Evolutionary conservation across 106 monocot genomes (phyloP).

Genomic region (Gastrodia elata): DNA sequence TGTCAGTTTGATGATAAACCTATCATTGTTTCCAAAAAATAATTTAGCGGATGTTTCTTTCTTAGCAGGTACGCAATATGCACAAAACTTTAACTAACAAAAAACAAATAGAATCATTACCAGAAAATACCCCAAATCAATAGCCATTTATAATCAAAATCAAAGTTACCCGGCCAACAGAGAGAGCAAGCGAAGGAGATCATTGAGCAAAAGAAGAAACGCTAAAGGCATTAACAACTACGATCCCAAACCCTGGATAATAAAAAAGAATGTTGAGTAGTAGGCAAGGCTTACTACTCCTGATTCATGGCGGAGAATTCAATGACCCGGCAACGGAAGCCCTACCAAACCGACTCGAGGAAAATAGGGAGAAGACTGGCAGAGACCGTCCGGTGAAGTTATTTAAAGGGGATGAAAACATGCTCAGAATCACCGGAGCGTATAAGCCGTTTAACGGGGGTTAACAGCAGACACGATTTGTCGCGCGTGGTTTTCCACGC

Average conservation of each 20-base stretch:
- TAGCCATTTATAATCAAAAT: slow-evolving; percentile 2
- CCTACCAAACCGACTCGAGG: background rate
- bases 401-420: background rate
- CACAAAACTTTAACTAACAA: background rate
- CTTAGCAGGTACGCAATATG: background rate
- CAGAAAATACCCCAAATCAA: background rate
- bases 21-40: background rate
- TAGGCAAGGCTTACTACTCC: background rate
- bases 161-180: background rate
- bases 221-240: background rate
- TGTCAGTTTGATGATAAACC: background rate
- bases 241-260: background rate
- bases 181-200: background rate
- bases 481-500: background rate
- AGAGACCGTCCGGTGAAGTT: background rate
- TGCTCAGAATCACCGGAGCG: background rate
- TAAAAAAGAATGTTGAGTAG: background rate
- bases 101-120: background rate
- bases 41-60: background rate
- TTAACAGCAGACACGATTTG: background rate
- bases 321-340: background rate
- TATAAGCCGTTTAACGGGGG: background rate
- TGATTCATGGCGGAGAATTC: slow-evolving; percentile 6
- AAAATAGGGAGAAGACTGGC: background rate
- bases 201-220: background rate